phyloP scores from a whole-genome alignment of 768 basidiomycete genomes.

The Mycena vitilis region DNA sequence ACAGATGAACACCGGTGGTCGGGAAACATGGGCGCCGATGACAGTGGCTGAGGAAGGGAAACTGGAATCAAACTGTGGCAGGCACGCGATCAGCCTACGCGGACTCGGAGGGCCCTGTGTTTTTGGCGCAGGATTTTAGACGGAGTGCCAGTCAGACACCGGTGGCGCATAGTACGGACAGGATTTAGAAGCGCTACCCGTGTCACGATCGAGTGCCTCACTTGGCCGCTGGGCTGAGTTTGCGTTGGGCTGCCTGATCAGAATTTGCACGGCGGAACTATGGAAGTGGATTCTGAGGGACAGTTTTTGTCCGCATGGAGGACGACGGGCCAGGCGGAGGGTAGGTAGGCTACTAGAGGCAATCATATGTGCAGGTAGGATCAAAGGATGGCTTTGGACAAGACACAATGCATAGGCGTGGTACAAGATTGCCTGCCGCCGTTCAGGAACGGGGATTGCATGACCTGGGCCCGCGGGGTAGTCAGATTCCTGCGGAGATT shows the following conservation, averaged over 20 bases:
- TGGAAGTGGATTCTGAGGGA: background rate
- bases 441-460: background rate
- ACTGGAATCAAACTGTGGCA: background rate
- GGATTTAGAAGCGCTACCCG: constrained; percentile 4
- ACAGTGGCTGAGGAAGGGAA: too few relatives aligned
- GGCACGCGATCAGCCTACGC: constrained; percentile 4
- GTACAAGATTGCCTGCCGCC: background rate
- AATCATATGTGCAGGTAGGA: background rate
- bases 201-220: background rate
- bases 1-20: background rate
- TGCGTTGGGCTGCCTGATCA: background rate
- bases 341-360: background rate
- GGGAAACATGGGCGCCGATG: background rate
- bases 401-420: background rate
- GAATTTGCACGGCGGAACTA: background rate
- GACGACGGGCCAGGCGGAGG: background rate
- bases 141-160: background rate
- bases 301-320: background rate
- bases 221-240: too few relatives aligned
- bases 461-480: background rate
- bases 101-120: background rate
- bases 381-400: background rate
- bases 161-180: constrained; percentile 1
- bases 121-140: background rate
- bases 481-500: background rate